Base-by-base conservation (phyloP, 345 rosid species). In the Hibiscus tridactylites region DNA sequence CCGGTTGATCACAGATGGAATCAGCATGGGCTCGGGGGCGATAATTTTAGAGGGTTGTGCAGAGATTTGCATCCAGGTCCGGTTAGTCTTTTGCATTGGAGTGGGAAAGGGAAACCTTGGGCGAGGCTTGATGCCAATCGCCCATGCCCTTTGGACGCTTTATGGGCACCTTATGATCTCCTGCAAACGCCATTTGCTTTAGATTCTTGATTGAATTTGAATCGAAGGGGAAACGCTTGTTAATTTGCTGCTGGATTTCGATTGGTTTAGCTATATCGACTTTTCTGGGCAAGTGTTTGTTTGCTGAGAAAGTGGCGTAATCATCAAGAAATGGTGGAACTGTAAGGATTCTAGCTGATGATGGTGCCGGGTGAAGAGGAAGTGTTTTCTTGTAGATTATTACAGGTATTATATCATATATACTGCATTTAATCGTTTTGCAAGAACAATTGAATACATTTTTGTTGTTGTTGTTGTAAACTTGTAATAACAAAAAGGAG, bases 1-100 rank as follows among this genome's bases (percentile, higher is more conserved):
- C 89, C 89, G 2, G 91, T 90, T 6, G 96, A 88, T 76, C 96
- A 86, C 53, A 56, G 88, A 21, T 92, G 97, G 97, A 92, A 92
- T 82, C 97, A 92, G 71, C 97, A 92, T 17, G 97, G 97, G 0
- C 81, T 88, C 13, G 91, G 91, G 7, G 91, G 91, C 12, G 91
- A 88, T 39, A 87, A 85, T 21, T 87, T 71, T 16, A 78, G 76
- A 44, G 89, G 89, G 13, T 49, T 84, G 16, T 85, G 89, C 6
- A 59, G 89, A 54, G 59, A 54, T 54, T 54, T 54, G 59, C 59
- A 54, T 19, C 26, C 24, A 0, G 59, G 59, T 17, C 59, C 59
- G 59, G 59, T 54, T 17, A 54, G 59, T 19, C 59, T 54, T 54
- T 54, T 54, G 8, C 59, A 54, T 54, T 88, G 91, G 91, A 88